Base-by-base conservation (phyloP, 2,329 filamentous ascomycete genomes). In the Ophiostoma triangulosporum region DNA sequence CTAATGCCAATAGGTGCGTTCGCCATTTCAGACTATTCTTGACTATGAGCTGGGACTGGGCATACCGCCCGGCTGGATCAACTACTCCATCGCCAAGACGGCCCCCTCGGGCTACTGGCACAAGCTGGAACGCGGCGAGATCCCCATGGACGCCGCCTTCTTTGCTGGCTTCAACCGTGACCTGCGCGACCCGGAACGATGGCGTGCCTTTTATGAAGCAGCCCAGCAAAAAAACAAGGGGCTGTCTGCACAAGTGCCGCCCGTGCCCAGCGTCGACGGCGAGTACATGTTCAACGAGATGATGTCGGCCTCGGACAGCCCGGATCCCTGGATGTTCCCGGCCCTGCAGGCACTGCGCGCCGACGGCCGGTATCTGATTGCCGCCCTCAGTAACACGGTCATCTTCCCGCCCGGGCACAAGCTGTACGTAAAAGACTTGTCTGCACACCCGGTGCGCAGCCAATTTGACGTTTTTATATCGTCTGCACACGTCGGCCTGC, bases 1-100 rank as follows among this genome's bases (percentile, higher is more conserved):
- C 27, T 48, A 24, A 48, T n/a, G 24, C 6, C 57, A 31, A 33
- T 33, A 95, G 90, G 88, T 96, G 53, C 73, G 85, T 24, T 96
- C 89, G 1, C 93, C 93, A 9, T 90, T 98, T 63, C 88, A 95
- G 70, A 83, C 87, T 2, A 97, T 98, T 62, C 75, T 95, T 54
- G 85, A 95, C 69, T 96, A 96, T 66, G 93, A 97, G 66, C 70
- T 83, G 52, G 72, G 77, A 56, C 74, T 86, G 54, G 75, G 76
- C 38, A 91, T 97, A 50, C 91, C 90, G 1, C 75, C 81, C 3
- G 91, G 90, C 63, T 97, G 89, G 83, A 77, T 97, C 62, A 97
- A 97, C 72, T 84, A 85, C 69, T 86, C 86, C 61, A 93, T 97
- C 64, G 88, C 88, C 51, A 78, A 78, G 61, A 82, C 84, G 3